phyloP scores from a whole-genome alignment of 2,329 filamentous ascomycete genomes.

The Cytospora piceicola region DNA sequence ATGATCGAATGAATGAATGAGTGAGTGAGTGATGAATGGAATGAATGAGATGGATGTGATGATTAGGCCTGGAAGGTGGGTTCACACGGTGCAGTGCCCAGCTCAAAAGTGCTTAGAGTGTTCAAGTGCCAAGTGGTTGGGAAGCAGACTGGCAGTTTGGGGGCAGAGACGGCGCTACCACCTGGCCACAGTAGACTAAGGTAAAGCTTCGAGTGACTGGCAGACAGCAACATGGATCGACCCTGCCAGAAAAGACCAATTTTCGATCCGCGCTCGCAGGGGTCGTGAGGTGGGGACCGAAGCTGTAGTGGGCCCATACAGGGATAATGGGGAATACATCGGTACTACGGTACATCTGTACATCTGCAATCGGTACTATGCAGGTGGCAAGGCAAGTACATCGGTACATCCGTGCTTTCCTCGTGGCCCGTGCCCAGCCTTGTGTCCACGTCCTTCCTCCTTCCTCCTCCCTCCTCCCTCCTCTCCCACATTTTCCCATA shows the following conservation, averaged over 20 bases:
- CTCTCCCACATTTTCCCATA: neutral
- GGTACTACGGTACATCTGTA: neutral
- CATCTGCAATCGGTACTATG: neutral
- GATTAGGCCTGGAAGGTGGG: neutral
- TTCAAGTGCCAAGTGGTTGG: constrained; percentile 1
- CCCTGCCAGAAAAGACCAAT: constrained; percentile 2
- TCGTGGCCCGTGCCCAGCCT: neutral
- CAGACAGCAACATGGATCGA: constrained; percentile 1
- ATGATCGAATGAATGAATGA: neutral
- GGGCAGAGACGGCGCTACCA: neutral
- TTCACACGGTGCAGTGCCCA: constrained; percentile 1
- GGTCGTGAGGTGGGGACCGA: neutral
- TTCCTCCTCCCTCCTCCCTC: neutral
- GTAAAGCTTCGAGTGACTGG: neutral
- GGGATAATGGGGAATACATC: too few species aligned
- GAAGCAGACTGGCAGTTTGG: constrained; percentile 1
- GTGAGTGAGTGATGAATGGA: neutral
- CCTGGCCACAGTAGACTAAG: constrained; percentile 1
- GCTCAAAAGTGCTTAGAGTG: neutral
- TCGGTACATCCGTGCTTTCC: neutral
- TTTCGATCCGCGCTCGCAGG: constrained; percentile 4
- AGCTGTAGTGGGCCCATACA: too few species aligned
- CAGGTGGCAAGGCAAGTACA: neutral
- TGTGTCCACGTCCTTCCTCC: neutral
- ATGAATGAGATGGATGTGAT: neutral